Base-by-base conservation (phyloP, 106 monocot species). In the Agapanthus africanus region DNA sequence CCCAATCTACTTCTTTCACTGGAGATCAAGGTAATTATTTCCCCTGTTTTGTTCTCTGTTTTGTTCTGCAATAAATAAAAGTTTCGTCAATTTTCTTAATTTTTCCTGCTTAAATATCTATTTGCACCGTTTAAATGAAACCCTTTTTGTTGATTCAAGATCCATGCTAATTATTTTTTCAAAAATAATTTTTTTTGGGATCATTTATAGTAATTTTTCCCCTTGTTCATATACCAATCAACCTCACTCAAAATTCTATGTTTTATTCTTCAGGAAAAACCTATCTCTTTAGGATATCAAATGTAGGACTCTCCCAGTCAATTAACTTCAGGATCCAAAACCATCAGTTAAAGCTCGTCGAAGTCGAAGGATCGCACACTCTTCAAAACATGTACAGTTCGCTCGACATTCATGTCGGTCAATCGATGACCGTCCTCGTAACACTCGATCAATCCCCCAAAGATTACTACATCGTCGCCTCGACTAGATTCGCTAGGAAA, bases 221-320 rank as follows among this genome's bases (percentile, higher is more conserved):
- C n/a, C n/a, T n/a, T n/a, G n/a, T n/a, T n/a, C n/a, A n/a, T n/a
- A n/a, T n/a, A n/a, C n/a, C n/a, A n/a, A n/a, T n/a, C n/a, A n/a
- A n/a, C n/a, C n/a, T n/a, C n/a, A n/a, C n/a, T n/a, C n/a, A n/a
- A n/a, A n/a, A n/a, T n/a, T n/a, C n/a, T n/a, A n/a, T n/a, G n/a
- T n/a, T n/a, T n/a, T n/a, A n/a, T n/a, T n/a, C n/a, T n/a, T 21
- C 84, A 90, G 94, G 92, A 30, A 92, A 83, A 49, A 97, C 97
- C 0, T 97, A 89, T 69, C 75, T 84, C 40, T 87, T 97, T 56
- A 78, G 89, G 59, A 54, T 97, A 47, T 92, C 97, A 36, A 97
- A 97, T 40, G 86, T 97, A 14, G 91, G 97, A 0, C 34, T 97
- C 57, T 83, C 81, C 23, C 82, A 76, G 2, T 80, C 84, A 0